Conservation (phyloP, 345 rosid species). For the Eucalyptus globulus region DNA sequence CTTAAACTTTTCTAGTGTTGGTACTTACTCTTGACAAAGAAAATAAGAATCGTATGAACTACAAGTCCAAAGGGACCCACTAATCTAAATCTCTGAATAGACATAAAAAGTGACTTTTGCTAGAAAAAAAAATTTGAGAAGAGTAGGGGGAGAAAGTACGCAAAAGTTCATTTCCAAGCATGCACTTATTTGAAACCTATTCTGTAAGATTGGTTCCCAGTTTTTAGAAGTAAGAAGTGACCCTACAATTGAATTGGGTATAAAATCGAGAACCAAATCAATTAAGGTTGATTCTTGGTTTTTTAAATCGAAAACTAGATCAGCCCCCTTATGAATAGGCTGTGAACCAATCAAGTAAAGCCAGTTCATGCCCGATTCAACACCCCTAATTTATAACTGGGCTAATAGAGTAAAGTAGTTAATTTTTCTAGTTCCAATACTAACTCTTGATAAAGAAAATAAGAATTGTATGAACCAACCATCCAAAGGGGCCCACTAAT, state of each 20-base stretch:
- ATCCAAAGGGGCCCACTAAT: background rate
- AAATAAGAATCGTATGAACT: background rate
- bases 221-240: background rate
- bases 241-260: background rate
- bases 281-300: background rate
- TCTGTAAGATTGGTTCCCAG: rapidly evolving
- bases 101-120: background rate
- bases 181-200: no score
- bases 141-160: background rate
- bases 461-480: background rate
- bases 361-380: no score
- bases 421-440: background rate
- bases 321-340: no score
- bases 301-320: no score
- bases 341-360: no score
- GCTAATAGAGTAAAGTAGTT: background rate
- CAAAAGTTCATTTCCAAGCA: background rate
- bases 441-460: background rate
- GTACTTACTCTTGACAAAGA: background rate
- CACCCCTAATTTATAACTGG: background rate
- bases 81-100: background rate
- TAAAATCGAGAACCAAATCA: background rate
- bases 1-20: background rate
- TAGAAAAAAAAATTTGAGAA: background rate
- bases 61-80: background rate